Evolutionary conservation across 1,284 basidiomycete species (phyloP), one percentile per base, ranked within the genome.

Genomic region (Malassezia nana): DNA sequence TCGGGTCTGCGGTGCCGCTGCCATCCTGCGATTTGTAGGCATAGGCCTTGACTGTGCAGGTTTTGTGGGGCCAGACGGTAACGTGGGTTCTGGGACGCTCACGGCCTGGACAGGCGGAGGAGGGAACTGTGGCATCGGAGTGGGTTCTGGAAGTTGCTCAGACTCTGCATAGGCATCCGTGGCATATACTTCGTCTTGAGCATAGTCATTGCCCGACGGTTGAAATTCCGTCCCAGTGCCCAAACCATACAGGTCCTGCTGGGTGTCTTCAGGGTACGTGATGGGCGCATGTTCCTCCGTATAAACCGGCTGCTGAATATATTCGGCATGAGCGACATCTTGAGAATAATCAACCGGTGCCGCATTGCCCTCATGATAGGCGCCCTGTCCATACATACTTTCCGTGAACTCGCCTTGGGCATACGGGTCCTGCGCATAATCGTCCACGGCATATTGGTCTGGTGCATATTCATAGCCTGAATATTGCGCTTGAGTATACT

Each of bases 341-440:
- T 3, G 33, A 9, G 33, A 5, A 22, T 33, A 33, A 7, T 46
- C 30, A 7, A 9, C 4, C 40, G 12, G 16, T 9, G 33, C 31
- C 18, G 12, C 24, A 9, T 45, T 9, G 24, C 20, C 50, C 12
- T 45, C 32, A 16, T 43, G 13, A 30, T 39, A 46, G 9, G 38
- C 43, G n/a, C 28, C 43, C 16, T 44, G 30, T 9, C 39, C 15
- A 20, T 55, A 44, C n/a, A 28, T 28, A 26, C 40, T 44, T 29
- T 52, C 22, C 5, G 28, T 35, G 32, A 29, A 52, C 8, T 47
- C 28, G 25, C 35, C 52, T 13, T 49, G 22, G 7, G 42, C 41
- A 43, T 51, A 51, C 6, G 33, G 30, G 15, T 24, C 44, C 30
- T 35, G 39, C 15, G 28, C 44, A 25, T 29, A 25, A 5, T 39